Conservation (phyloP, 176 grass and related monocot species). For the Guadua angustifolia region DNA sequence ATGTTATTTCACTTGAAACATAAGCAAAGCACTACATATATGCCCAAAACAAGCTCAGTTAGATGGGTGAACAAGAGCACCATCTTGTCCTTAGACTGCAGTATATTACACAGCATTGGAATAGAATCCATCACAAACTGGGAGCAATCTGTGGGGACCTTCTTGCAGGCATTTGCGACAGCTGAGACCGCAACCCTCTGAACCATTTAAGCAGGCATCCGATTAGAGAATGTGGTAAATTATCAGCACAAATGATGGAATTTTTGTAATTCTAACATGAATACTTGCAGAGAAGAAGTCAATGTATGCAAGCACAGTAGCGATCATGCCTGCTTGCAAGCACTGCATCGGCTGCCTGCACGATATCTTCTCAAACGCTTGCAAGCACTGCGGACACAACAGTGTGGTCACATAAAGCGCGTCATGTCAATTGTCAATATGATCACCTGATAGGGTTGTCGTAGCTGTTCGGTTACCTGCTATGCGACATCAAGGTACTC, state of each 20-base stretch:
- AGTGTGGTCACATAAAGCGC: not conserved
- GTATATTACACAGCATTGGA: constrained; percentile 72
- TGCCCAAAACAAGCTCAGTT: constrained; percentile 8
- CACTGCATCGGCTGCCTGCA: constrained; percentile 64
- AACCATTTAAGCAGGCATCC: constrained; percentile 22
- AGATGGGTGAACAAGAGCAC: constrained; percentile 35
- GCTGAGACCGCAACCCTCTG: constrained; percentile 85
- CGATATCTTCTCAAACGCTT: constrained; percentile 98
- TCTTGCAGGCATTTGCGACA: constrained; percentile 78
- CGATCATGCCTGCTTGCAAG: constrained; percentile 78
- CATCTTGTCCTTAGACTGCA: constrained; percentile 77
- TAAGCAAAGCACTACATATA: constrained; percentile 19
- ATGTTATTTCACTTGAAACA: constrained; percentile 30
- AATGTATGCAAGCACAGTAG: constrained; percentile 65
- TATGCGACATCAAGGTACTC: constrained; percentile 93
- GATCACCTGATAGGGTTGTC: constrained; percentile 5
- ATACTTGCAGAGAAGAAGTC: constrained; percentile 88
- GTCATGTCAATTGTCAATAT: constrained; percentile 33
- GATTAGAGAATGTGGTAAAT: constrained; percentile 38
- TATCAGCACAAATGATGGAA: not conserved
- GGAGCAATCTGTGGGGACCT: constrained; percentile 66
- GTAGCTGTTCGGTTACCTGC: constrained; percentile 56
- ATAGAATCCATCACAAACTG: constrained; percentile 71
- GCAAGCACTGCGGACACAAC: constrained; percentile 61
- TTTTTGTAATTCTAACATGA: constrained; percentile 52